Conservation (phyloP, 768 basidiomycete genomes). For the Boletus pseudopeckii region DNA sequence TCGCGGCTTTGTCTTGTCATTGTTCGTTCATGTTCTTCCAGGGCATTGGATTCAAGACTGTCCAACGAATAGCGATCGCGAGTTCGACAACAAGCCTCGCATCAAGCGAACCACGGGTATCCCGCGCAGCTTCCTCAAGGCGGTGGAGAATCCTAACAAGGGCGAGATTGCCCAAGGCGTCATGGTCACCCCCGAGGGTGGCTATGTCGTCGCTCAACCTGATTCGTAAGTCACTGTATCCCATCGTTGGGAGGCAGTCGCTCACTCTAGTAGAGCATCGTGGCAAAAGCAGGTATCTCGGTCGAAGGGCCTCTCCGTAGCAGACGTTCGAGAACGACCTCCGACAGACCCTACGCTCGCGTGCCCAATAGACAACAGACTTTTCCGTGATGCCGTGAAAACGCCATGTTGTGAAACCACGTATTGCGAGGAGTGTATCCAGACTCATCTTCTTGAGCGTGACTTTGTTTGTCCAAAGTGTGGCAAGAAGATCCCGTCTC, state of each 20-base stretch:
- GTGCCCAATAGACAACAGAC: conserved; percentile 90
- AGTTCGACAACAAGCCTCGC: conserved; percentile 89
- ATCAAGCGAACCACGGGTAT: conserved; percentile 99
- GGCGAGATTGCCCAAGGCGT: conserved; percentile 78
- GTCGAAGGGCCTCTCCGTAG: conserved; percentile 76
- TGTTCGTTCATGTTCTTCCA: conserved; percentile 31
- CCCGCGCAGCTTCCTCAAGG: conserved; percentile 94
- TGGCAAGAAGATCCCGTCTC: conserved; percentile 77
- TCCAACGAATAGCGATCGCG: conserved; percentile 94
- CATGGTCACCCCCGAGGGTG: conserved; percentile 98
- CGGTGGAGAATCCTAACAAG: conserved; percentile 81
- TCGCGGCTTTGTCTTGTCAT: background rate
- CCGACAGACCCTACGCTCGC: conserved; percentile 76
- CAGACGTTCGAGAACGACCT: conserved; percentile 83
- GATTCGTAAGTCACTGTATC: conserved; percentile 67
- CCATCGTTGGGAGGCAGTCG: background rate
- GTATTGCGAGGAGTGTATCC: conserved; percentile 98
- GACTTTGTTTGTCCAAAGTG: conserved; percentile 95
- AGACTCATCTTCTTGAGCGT: conserved; percentile 88
- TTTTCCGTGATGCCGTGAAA: conserved; percentile 91
- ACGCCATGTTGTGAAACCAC: conserved; percentile 90
- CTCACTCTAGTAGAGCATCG: conserved; percentile 56
- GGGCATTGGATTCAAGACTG: conserved; percentile 99
- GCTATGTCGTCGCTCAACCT: conserved; percentile 95
- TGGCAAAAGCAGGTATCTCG: conserved; percentile 92